Evolutionary conservation across 352 stramenopile genomes (phyloP), one percentile per base, ranked within the genome.

Genomic region (Globisporangium paddicum): DNA sequence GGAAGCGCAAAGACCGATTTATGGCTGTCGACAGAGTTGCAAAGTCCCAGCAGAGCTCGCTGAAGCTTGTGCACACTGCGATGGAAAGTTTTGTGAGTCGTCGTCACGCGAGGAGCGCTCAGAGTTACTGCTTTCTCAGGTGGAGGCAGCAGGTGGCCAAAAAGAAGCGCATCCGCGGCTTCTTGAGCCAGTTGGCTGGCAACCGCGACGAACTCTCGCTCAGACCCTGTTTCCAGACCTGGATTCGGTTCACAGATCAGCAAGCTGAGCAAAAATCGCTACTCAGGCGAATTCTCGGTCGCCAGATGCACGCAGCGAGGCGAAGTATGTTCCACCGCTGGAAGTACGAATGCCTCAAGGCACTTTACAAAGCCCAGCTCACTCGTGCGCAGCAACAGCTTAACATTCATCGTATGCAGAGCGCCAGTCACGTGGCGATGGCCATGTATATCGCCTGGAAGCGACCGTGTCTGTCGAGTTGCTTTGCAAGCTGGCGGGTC

Each of bases 401-500:
- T 5, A 16, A 62, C 11, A 40, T 46, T 8, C 51, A 70, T 26
- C 54, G 62, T 21, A 25, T 52, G 14, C 28, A 23, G 2, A 72
- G n/a, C 37, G 59, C 68, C 32, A 63, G 66, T 26, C 58, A 54
- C 18, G 61, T 76, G 26, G 68, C 65, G 10, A 51, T 38, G 23
- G 52, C 49, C 3, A 69, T 69, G 49, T 72, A 64, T 41, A 50
- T 67, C 26, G 54, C 65, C 5, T 73, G 67, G 68, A 67, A 69
- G 47, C 55, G 54, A 2, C 52, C 61, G 32, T 78, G 68, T 41
- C 37, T 78, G 10, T 53, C 64, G 41, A 40, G 23, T 5, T 59
- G 60, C 26, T 76, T 78, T 18, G 35, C 58, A 9, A 58, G 52
- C 19, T 78, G 71, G 71, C 64, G 64, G 50, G 5, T 53, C 2